Evolutionary conservation across 768 basidiomycete species (phyloP).

Genomic region (Infundibulicybe gibba): DNA sequence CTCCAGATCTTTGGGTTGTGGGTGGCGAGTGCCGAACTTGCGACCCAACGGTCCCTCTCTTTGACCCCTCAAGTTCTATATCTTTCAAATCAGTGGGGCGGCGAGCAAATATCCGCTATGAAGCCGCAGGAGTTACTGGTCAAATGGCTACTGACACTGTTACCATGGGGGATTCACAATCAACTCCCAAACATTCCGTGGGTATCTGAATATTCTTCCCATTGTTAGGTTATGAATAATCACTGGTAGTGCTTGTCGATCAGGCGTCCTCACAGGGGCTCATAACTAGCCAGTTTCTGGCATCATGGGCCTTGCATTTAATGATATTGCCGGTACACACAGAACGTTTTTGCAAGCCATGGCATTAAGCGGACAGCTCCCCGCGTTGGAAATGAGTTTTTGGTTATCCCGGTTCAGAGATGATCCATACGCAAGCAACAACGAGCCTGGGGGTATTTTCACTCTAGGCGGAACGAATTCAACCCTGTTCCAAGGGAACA

Average conservation of each 20-base stretch:
- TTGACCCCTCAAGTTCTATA: no score
- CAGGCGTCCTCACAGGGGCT: slow-evolving; percentile 45
- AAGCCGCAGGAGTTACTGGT: slow-evolving; percentile 71
- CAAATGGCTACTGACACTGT: no score
- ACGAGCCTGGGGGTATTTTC: slow-evolving; percentile 62
- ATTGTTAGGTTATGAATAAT: not conserved
- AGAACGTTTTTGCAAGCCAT: slow-evolving; percentile 67
- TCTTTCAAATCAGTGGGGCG: slow-evolving; percentile 15
- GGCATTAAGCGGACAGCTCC: slow-evolving; percentile 33
- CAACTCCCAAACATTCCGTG: slow-evolving; percentile 49
- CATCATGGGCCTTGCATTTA: slow-evolving; percentile 75
- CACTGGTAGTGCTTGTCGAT: slow-evolving; percentile 53
- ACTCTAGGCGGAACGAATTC: slow-evolving; percentile 69
- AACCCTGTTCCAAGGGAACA: slow-evolving; percentile 58
- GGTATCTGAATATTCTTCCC: slow-evolving; percentile 12
- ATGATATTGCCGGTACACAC: slow-evolving; percentile 50
- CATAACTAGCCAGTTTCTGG: slow-evolving; percentile 56
- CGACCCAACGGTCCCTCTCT: slow-evolving; percentile 17
- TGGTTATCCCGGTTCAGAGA: slow-evolving; percentile 54
- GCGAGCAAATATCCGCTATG: slow-evolving; percentile 49
- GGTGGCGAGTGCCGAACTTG: slow-evolving; percentile 44
- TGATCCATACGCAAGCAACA: slow-evolving; percentile 15
- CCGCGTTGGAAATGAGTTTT: slow-evolving; percentile 57
- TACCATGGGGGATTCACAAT: slow-evolving; percentile 65
- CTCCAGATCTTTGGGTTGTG: slow-evolving; percentile 91